Evolutionary conservation across 164 flowering plant genomes (phyloP).

Genomic region (Nymphaea colorata): DNA sequence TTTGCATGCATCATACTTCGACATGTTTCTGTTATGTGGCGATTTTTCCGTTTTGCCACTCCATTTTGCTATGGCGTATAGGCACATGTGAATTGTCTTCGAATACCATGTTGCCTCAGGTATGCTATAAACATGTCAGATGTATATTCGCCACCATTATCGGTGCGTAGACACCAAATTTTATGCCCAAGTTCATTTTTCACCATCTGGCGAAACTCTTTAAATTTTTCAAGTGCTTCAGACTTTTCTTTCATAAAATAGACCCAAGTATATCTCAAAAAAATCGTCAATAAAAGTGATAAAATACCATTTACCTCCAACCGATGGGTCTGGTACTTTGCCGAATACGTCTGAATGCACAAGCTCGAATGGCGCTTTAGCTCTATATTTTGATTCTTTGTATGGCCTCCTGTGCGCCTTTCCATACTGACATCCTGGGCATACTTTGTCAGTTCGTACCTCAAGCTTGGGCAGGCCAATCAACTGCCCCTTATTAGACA

Average conservation of each 20-base stretch:
- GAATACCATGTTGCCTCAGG: constrained; percentile 1
- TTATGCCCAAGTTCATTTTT: not conserved
- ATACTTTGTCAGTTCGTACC: not conserved
- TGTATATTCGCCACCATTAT: constrained; percentile 15
- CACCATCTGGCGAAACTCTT: constrained; percentile 1
- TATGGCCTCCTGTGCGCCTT: not conserved
- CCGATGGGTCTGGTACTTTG: constrained; percentile 4
- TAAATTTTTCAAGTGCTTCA: constrained; percentile 5
- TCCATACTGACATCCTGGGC: not conserved
- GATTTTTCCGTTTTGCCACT: not conserved
- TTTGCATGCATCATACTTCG: too few species aligned
- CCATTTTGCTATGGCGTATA: constrained; percentile 13
- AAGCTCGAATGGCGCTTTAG: constrained; percentile 2
- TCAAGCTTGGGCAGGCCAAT: not conserved
- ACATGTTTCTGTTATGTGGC: not conserved
- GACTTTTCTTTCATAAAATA: constrained; percentile 12
- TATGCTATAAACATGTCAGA: constrained; percentile 4
- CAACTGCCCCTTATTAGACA: not conserved
- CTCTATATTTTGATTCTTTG: not conserved
- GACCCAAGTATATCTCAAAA: not conserved
- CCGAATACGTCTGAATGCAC: constrained; percentile 12
- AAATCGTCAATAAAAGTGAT: constrained; percentile 13
- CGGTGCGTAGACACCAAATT: constrained; percentile 5
- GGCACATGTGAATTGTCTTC: constrained; percentile 8
- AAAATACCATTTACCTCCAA: constrained; percentile 4